A percentile compares a stretch with the other conserved stretches of the same genome.
These are phyloP conservation scores for Aureobasidium sp. DNA, from an alignment of 2,329 filamentous ascomycete genomes.

Conservation along the genomic window DNA sequence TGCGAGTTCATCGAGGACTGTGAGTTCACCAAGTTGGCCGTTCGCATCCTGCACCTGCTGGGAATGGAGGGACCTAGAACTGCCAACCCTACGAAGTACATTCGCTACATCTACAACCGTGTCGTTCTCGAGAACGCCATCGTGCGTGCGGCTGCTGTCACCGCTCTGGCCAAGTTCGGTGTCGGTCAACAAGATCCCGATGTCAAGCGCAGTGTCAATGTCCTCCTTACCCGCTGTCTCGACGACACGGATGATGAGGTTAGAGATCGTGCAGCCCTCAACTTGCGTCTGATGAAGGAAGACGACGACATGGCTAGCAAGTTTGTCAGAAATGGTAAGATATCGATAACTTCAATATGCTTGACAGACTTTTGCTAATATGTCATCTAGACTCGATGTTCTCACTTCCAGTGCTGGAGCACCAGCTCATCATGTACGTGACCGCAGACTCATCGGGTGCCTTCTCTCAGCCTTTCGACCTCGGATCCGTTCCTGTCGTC, in stretches of 20 bases:
- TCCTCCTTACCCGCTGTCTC: constrained; percentile 84
- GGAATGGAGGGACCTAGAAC: constrained; percentile 94
- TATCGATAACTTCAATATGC: not conserved
- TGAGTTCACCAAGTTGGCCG: constrained; percentile 96
- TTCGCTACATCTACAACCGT: constrained; percentile 98
- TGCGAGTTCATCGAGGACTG: constrained; percentile 99
- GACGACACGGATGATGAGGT: constrained; percentile 98
- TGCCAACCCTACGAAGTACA: constrained; percentile 93
- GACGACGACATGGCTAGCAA: constrained; percentile 68
- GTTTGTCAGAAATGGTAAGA: constrained; percentile 85
- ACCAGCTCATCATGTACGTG: constrained; percentile 96
- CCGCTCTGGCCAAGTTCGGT: constrained; percentile 91
- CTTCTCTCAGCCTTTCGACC: constrained; percentile 80
- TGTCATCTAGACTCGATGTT: constrained; percentile 72
- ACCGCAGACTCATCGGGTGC: constrained; percentile 82
- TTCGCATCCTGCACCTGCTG: constrained; percentile 87
- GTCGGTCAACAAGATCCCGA: constrained; percentile 94
- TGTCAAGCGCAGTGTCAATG: constrained; percentile 90
- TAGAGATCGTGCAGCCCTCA: constrained; percentile 86
- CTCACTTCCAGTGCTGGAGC: constrained; percentile 87
- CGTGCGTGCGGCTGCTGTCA: constrained; percentile 89
- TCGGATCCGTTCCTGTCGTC: constrained; percentile 83
- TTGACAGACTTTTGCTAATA: not conserved
- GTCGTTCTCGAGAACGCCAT: constrained; percentile 96
- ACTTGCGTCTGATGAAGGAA: constrained; percentile 83